A percentile compares a stretch with the other conserved stretches of the same genome.
Conservation (phyloP, 768 basidiomycete genomes). For the Lepiota subincarnata region DNA sequence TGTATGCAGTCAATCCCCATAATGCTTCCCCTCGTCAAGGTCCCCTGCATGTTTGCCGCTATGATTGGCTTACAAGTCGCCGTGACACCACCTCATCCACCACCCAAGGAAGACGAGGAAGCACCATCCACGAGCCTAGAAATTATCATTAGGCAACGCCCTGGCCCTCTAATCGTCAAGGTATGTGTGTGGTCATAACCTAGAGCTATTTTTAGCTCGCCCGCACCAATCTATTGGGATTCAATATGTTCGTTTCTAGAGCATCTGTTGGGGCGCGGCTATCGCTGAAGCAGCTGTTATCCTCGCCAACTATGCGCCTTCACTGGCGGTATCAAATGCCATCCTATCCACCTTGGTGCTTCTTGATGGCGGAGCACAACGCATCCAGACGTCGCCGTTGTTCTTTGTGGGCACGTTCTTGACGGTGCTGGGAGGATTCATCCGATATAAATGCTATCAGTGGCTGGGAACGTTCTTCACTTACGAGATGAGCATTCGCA, state of each 20-base stretch:
- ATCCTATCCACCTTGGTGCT: conserved; percentile 27
- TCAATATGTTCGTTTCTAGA: conserved; percentile 18
- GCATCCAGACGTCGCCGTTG: conserved; percentile 25
- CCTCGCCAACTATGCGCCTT: conserved; percentile 25
- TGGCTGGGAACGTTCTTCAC: conserved; percentile 47
- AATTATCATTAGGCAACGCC: conserved; percentile 29
- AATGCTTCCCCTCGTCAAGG: conserved; percentile 29
- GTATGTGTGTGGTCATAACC: conserved; percentile 25
- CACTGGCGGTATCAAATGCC: conserved; percentile 16
- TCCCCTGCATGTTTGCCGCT: conserved; percentile 40
- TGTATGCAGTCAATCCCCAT: background rate
- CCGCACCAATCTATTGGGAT: background rate
- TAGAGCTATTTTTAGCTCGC: background rate
- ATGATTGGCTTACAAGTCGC: conserved; percentile 41
- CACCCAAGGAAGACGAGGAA: conserved; percentile 29
- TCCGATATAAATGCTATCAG: conserved; percentile 40
- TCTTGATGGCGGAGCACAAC: conserved; percentile 16
- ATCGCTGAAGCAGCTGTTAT: conserved; percentile 35
- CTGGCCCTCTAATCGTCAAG: conserved; percentile 30
- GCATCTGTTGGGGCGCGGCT: conserved; percentile 33
- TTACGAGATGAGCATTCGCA: conserved; percentile 46
- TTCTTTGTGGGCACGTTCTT: conserved; percentile 38
- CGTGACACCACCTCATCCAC: conserved; percentile 44
- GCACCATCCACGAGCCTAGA: conserved; percentile 33
- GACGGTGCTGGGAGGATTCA: conserved; percentile 34